A percentile compares a stretch with the other conserved stretches of the same genome.
Evolutionary conservation across 768 basidiomycete genomes (phyloP).

Genomic region (Tremella yokohamensis): DNA sequence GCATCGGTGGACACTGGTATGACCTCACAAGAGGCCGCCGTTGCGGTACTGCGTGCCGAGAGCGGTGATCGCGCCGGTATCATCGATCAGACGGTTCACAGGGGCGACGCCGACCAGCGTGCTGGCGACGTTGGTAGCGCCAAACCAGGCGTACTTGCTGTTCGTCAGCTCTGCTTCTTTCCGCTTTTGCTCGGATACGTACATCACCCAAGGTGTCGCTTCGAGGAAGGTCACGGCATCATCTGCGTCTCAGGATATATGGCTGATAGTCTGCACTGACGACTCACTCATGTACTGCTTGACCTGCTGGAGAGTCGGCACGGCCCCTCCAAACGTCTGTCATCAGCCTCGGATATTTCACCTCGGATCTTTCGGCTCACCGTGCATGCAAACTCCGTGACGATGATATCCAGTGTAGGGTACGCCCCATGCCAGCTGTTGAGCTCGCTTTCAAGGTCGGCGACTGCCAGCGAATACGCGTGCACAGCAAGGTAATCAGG

Average conservation of each 20-base stretch:
- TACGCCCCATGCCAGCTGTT: neutral
- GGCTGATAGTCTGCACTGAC: neutral
- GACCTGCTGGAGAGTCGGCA: neutral
- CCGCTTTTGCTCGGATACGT: neutral
- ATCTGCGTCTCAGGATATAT: neutral
- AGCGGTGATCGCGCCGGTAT: slow-evolving; percentile 12
- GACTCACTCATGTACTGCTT: slow-evolving; percentile 3
- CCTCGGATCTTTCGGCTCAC: neutral
- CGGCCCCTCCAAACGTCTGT: slow-evolving; percentile 1
- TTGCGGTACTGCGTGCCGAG: neutral
- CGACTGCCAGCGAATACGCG: slow-evolving; percentile 41
- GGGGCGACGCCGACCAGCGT: slow-evolving; percentile 19
- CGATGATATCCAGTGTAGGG: slow-evolving; percentile 24
- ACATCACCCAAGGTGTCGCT: neutral
- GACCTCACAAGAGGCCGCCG: no score
- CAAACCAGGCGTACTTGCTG: slow-evolving; percentile 22
- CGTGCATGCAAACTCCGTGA: slow-evolving; percentile 41
- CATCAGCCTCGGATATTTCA: neutral
- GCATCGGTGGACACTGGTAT: no score
- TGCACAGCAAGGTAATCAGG: slow-evolving; percentile 41
- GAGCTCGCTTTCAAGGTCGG: slow-evolving; percentile 17
- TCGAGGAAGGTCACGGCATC: neutral
- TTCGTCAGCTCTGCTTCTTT: neutral
- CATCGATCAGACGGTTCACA: slow-evolving; percentile 24
- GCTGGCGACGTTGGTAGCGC: slow-evolving; percentile 5